Percentiles rank a stretch among this genome's conserved stretches.
phyloP scores from a whole-genome alignment of 495 filamentous ascomycete genomes.

The Terfezia claveryi region DNA sequence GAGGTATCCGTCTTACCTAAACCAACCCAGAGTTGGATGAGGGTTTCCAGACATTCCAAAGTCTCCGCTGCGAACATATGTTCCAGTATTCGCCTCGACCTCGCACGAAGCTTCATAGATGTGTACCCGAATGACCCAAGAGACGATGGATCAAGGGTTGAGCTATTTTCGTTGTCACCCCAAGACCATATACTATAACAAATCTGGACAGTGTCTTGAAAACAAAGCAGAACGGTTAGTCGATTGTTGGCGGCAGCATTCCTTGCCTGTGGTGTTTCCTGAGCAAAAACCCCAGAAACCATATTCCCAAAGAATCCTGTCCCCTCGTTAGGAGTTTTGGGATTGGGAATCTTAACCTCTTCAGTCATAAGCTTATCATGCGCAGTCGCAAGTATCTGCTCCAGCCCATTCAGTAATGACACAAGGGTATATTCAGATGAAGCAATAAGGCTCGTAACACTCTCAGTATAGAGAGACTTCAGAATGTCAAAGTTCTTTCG shows the following conservation, averaged over 20 bases:
- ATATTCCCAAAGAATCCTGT: conserved; percentile 94
- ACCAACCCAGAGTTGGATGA: conserved; percentile 55
- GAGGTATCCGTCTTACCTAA: conserved; percentile 17
- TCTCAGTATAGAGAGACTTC: conserved; percentile 24
- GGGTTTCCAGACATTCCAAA: conserved; percentile 81
- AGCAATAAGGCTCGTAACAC: conserved; percentile 7
- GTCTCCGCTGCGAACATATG: conserved; percentile 84
- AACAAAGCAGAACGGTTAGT: conserved; percentile 81
- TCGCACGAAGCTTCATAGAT: conserved; percentile 68
- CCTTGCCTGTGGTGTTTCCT: conserved; percentile 51
- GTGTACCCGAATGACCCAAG: conserved; percentile 74
- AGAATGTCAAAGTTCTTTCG: conserved; percentile 35
- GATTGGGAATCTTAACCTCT: conserved; percentile 40
- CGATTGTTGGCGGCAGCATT: conserved; percentile 75
- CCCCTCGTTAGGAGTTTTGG: conserved; percentile 62
- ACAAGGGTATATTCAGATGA: conserved; percentile 49
- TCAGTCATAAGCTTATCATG: conserved; percentile 65
- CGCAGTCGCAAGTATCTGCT: conserved; percentile 67
- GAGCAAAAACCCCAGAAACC: conserved; percentile 76
- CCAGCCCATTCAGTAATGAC: conserved; percentile 64
- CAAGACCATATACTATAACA: conserved; percentile 93
- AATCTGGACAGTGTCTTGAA: conserved; percentile 81
- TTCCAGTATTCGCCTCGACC: conserved; percentile 68
- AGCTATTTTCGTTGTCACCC: conserved; percentile 39
- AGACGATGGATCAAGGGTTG: conserved; percentile 41